These are phyloP conservation scores for Cardamine resedifolia DNA, from an alignment of 345 rosid species.

Conservation along the genomic window DNA sequence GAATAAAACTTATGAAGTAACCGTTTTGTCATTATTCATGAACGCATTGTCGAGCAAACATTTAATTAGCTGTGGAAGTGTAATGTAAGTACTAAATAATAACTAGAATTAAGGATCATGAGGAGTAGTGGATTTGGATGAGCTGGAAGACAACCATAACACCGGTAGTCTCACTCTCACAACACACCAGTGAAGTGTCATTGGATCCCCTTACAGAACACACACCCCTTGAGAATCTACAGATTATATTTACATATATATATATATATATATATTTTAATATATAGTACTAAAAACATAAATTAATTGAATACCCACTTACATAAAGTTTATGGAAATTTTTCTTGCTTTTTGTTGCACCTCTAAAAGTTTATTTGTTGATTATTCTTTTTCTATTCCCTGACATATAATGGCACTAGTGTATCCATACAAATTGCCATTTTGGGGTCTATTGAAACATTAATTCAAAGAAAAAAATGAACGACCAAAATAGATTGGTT, in stretches of 20 bases:
- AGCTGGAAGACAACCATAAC: slow-evolving; percentile 33
- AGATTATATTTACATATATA: not conserved
- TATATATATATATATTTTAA: too few relatives aligned
- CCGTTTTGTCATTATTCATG: not conserved
- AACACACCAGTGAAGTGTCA: not conserved
- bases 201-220: slow-evolving; percentile 8
- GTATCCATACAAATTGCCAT: not conserved
- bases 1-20: not conserved
- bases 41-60: not conserved
- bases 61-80: slow-evolving; percentile 8
- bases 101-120: slow-evolving; percentile 24
- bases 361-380: not conserved
- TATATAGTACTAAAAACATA: not conserved
- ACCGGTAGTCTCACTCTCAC: slow-evolving; percentile 8
- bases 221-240: slow-evolving; percentile 19
- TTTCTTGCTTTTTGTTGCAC: not conserved
- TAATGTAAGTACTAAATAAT: not conserved
- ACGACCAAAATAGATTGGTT: not conserved
- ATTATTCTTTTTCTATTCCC: not conserved
- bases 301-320: not conserved
- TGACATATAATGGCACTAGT: not conserved
- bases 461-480: not conserved
- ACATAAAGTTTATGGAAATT: not conserved
- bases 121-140: slow-evolving; percentile 28
- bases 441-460: not conserved